Base-by-base conservation (phyloP, 2,329 filamentous ascomycete genomes). In the Stemphylium beticola region DNA sequence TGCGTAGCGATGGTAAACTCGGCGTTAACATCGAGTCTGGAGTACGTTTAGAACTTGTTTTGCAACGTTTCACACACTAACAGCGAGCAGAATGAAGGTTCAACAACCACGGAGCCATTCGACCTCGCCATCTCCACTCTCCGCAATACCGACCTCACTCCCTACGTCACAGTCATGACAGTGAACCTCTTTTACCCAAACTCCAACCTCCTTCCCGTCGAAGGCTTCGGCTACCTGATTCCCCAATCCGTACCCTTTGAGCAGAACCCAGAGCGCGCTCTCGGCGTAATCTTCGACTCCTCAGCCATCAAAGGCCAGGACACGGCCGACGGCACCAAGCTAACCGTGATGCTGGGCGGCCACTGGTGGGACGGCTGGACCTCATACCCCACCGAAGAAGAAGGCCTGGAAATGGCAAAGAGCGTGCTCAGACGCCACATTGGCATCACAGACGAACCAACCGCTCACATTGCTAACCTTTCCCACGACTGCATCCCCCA, bases 311-410 rank as follows among this genome's bases (percentile, higher is more conserved):
- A 75, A 43, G 83, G 82, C 15, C 81, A 84, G 64, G 85, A 89
- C 69, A 80, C 77, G 4, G 80, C 74, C 1, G 69, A 74, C 0
- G 92, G 91, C 20, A 96, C 92, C 12, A 96, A 96, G 74, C 77
- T 98, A 48, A 96, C 93, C 14, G 90, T 98, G 65, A 96, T 99
- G 87, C 80, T 99, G 52, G 95, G 95, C 55, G 95, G 95, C 1
- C 92, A 97, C 77, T 92, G 91, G 84, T 98, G 91, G 91, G 83
- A 92, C 72, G 83, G 79, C 53, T 86, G 83, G 79, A 68, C 75
- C 2, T 77, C 79, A 34, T 85, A 85, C 53, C 92, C 92, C 0
- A 78, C 83, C 45, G 82, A 87, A 57, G 80, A 87, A 12, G 83
- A 90, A 61, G 92, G 86, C 14, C 78, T 90, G 22, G 71, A 76